phyloP scores from a whole-genome alignment of 2,329 filamentous ascomycete species.

The Epichloe coenophiala region DNA sequence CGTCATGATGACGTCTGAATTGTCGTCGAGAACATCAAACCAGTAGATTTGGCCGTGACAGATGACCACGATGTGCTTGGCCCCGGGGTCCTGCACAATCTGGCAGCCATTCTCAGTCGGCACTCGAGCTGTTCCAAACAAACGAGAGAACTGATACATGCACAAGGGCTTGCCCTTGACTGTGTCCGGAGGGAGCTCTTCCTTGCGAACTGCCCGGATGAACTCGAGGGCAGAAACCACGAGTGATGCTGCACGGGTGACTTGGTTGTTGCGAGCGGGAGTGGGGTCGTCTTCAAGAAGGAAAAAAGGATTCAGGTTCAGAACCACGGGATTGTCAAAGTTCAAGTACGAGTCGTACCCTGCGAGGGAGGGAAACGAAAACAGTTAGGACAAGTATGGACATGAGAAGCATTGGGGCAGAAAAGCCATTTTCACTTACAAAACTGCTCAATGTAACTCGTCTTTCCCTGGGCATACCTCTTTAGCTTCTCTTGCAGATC shows the following conservation, averaged over 20 bases:
- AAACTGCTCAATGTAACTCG: constrained; percentile 97
- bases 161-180: constrained; percentile 73
- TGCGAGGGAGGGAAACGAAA: constrained; percentile 20
- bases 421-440: constrained; percentile 45
- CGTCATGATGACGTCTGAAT: constrained; percentile 91
- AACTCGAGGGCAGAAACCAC: constrained; percentile 85
- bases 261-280: constrained; percentile 89
- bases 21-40: constrained; percentile 94
- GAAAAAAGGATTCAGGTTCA: constrained; percentile 94
- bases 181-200: constrained; percentile 83
- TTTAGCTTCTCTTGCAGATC: constrained; percentile 79
- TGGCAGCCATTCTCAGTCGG: constrained; percentile 91
- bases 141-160: constrained; percentile 95
- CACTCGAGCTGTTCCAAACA: constrained; percentile 90
- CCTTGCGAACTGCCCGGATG: constrained; percentile 79
- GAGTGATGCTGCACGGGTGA: constrained; percentile 83
- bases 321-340: constrained; percentile 91
- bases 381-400: constrained; percentile 3
- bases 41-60: constrained; percentile 96
- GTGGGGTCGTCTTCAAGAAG: constrained; percentile 94
- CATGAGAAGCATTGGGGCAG: neutral
- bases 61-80: constrained; percentile 85
- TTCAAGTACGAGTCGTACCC: constrained; percentile 99
- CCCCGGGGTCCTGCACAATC: constrained; percentile 86
- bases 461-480: constrained; percentile 78